Evolutionary conservation across 306 rosid species (phyloP), one percentile per base, ranked within the genome.

Genomic region (Pyrus communis): DNA sequence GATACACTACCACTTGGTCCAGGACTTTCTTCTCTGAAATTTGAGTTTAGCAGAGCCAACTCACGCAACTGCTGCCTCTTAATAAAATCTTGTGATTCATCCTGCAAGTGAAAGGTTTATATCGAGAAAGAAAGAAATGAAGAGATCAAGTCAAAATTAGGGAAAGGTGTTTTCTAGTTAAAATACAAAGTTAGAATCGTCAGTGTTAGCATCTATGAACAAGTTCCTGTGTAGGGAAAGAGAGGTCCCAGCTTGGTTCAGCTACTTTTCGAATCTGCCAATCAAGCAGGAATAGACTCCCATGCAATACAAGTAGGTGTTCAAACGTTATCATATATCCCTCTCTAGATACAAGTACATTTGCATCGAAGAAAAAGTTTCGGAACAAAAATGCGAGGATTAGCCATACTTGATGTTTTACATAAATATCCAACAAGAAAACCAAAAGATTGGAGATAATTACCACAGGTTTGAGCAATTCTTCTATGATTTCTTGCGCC

Each of bases 381-480:
- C 54, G 43, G 43, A 55, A 66, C 46, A 27, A 55, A 60, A 31
- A 31, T 38, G 27, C 0, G 31, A 69, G 23, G 70, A 49, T 52
- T 52, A 30, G 27, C 55, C 38, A 77, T 31, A 15, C 33, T 17
- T n/a, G 10, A 67, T 30, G 4, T 54, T 25, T 18, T n/a, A 60
- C 21, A 54, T 4, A 12, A 23, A 52, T 71, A 40, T 60, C 59
- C 38, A 35, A n/a, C 15, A 27, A 49, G n/a, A 66, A 27, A 69
- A 60, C 58, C 9, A 69, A 69, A 57, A 75, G 42, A 79, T 54
- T 70, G 69, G 80, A 76, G 74, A 78, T 33, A 35, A 79, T 84
- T 86, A 93, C 98, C 91, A 93, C 98, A 63, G 98, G 98, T 84
- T 93, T 93, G 85, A 93, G 98, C 79, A 93, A 82, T 86, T 93